Evolutionary conservation across 2,329 filamentous ascomycete genomes (phyloP).

Genomic region (Dactylonectria macrodidyma): DNA sequence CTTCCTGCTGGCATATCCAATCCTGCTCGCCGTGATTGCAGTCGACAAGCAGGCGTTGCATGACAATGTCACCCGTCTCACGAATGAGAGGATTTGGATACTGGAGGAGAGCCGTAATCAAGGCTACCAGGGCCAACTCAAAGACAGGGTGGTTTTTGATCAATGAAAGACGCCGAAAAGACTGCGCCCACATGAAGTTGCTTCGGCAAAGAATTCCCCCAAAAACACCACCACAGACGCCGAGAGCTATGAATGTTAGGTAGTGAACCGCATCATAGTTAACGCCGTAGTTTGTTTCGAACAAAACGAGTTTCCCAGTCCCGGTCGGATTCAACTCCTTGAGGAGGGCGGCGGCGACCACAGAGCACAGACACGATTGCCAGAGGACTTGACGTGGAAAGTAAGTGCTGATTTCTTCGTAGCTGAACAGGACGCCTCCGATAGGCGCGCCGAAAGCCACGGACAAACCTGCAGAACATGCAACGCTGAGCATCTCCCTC

Average conservation of each 20-base stretch:
- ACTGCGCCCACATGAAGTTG: conserved; percentile 34
- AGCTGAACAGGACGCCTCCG: conserved; percentile 36
- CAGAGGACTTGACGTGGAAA: conserved; percentile 34
- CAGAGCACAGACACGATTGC: conserved; percentile 32
- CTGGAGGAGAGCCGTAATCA: conserved; percentile 27
- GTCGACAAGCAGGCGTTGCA: conserved; percentile 33
- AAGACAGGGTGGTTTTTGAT: conserved; percentile 33
- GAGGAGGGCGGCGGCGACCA: conserved; percentile 32
- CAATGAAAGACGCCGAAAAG: conserved; percentile 22
- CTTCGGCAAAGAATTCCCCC: conserved; percentile 34
- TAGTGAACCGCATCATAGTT: conserved; percentile 36
- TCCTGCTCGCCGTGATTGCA: conserved; percentile 24
- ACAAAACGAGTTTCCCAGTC: conserved; percentile 33
- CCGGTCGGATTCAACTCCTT: conserved; percentile 34
- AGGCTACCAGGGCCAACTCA: conserved; percentile 19
- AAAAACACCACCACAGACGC: conserved; percentile 26
- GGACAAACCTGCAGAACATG: conserved; percentile 31
- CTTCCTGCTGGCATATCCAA: conserved; percentile 38
- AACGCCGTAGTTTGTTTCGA: conserved; percentile 39
- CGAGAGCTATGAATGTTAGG: conserved; percentile 26
- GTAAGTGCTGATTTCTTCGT: conserved; percentile 40
- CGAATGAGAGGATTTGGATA: conserved; percentile 32
- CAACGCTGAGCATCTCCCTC: conserved; percentile 36
- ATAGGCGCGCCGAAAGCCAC: conserved; percentile 37
- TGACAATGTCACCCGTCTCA: conserved; percentile 37